These are phyloP conservation scores for Acacia pycnantha DNA, from an alignment of 331 rosid species.

Conservation along the genomic window DNA sequence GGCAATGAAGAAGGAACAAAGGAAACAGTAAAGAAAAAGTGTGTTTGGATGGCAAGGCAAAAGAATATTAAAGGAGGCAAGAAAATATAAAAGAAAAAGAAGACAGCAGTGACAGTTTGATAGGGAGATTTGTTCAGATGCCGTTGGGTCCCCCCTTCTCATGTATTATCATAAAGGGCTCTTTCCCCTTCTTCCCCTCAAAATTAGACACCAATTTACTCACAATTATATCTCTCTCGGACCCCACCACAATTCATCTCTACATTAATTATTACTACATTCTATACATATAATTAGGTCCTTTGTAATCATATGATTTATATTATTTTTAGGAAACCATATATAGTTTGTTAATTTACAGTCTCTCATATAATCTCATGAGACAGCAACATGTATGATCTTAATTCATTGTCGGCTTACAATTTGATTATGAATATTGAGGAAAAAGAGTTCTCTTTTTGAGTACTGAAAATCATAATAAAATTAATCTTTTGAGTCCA, in stretches of 20 bases:
- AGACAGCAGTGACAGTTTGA: conserved; percentile 56
- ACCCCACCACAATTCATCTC: conserved; percentile 10
- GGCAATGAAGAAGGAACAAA: conserved; percentile 45
- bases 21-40: conserved; percentile 70
- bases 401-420: not conserved
- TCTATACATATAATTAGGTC: not conserved
- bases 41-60: conserved; percentile 49
- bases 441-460: not conserved
- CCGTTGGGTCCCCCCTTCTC: conserved; percentile 45
- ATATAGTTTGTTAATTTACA: not conserved
- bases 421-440: not conserved
- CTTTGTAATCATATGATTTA: too few relatives aligned
- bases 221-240: conserved; percentile 22
- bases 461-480: not conserved
- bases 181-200: conserved; percentile 39
- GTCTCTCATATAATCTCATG: not conserved
- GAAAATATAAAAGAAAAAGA: conserved; percentile 53
- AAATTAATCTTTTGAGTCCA: too few relatives aligned
- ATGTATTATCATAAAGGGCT: conserved; percentile 56
- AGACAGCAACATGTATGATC: not conserved
- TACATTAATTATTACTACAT: not conserved
- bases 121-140: conserved; percentile 68
- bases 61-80: conserved; percentile 31
- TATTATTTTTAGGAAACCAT: not conserved
- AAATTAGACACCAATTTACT: conserved; percentile 7